Base-by-base conservation (phyloP, 371 early-diverging fungal species). In the Zopfochytrium polystomum region DNA sequence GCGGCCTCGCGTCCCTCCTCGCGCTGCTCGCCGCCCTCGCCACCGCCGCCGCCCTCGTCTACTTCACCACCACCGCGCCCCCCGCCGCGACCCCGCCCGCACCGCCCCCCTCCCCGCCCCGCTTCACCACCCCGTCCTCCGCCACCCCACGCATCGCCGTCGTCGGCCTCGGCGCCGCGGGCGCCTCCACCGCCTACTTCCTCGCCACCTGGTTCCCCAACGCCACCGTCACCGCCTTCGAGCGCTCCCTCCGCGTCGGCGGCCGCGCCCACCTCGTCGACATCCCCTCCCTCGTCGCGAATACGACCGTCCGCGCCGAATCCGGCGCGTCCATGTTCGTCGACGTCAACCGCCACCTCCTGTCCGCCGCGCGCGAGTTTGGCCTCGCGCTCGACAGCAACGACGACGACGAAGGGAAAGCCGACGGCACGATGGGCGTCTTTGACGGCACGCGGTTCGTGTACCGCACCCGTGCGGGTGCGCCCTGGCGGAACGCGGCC, bases 211-310 rank as follows among this genome's bases (percentile, higher is more conserved):
- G 1, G 9, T 33, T 3, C 0, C n/a, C 34, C 9, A 18, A 46
- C 4, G n/a, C 31, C 13, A 31, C 15, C 11, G 23, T 65, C 13
- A 53, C 65, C 18, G 32, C 60, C 1, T 65, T 48, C 44, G 71
- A 71, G 52, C 56, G 61, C 0, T 50, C 61, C 5, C 55, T 53
- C 20, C 50, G 62, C 25, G 31, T 72, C 18, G 72, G 72, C 34
- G 72, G 72, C 20, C 53, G 72, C n/a, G 72, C 62, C 2, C 18
- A 32, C 22, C 15, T 50, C 20, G 25, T 55, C 23, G 18, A 23
- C 13, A 23, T 67, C 32, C 54, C 52, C n/a, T 26, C 32, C 22
- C 6, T 25, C 25, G 45, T 18, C 3, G 46, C 5, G 31, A 33
- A 46, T 26, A 57, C 38, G 29, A n/a, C 6, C n/a, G 56, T 60